phyloP scores from a whole-genome alignment of 495 filamentous ascomycete genomes.

The Annulohypoxylon stygium region DNA sequence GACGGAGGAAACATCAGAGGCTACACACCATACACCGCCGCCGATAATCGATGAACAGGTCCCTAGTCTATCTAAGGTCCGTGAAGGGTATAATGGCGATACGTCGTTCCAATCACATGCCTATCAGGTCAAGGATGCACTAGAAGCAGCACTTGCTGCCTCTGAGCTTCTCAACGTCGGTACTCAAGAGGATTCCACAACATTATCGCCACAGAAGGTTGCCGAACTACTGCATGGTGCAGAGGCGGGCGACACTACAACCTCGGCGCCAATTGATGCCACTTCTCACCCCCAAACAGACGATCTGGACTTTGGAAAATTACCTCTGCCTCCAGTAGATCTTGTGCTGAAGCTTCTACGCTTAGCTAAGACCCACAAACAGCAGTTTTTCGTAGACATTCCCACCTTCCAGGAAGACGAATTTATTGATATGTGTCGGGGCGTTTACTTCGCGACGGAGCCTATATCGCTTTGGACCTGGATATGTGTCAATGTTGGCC shows the following conservation, averaged over 20 bases:
- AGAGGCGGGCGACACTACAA: neutral
- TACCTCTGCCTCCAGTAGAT: slow-evolving; percentile 43
- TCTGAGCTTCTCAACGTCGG: slow-evolving; percentile 23
- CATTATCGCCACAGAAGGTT: slow-evolving; percentile 11
- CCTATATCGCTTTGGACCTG: slow-evolving; percentile 68
- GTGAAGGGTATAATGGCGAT: slow-evolving; percentile 43
- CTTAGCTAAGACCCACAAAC: slow-evolving; percentile 32
- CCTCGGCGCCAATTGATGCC: neutral
- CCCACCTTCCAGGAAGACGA: slow-evolving; percentile 61
- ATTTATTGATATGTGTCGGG: slow-evolving; percentile 67
- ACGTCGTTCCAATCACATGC: slow-evolving; percentile 48
- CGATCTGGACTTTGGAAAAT: slow-evolving; percentile 26
- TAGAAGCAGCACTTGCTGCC: slow-evolving; percentile 34
- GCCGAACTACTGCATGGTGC: slow-evolving; percentile 19
- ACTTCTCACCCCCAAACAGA: neutral
- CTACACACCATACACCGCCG: slow-evolving; percentile 33
- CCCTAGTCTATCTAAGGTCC: slow-evolving; percentile 31
- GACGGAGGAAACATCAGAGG: slow-evolving; percentile 18
- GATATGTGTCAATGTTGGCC: slow-evolving; percentile 67
- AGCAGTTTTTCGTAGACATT: slow-evolving; percentile 46
- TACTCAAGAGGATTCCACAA: slow-evolving; percentile 5
- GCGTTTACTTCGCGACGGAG: slow-evolving; percentile 71
- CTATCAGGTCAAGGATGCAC: slow-evolving; percentile 30
- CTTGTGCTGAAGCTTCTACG: slow-evolving; percentile 43
- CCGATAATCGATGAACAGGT: slow-evolving; percentile 48